These are phyloP conservation scores for Stephania cephalantha DNA, from an alignment of 164 flowering plant species.

Conservation along the genomic window DNA sequence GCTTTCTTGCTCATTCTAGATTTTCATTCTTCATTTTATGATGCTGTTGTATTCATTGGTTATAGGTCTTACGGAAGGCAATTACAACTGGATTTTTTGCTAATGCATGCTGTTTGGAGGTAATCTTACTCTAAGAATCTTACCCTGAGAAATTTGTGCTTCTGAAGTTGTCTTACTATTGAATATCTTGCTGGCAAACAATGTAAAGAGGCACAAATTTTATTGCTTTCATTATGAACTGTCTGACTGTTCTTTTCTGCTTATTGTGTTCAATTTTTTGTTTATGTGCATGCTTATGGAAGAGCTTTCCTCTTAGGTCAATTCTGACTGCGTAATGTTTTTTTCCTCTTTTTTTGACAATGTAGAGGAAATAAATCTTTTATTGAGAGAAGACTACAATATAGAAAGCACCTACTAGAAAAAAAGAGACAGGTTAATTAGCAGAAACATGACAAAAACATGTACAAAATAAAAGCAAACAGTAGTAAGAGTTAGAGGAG, in stretches of 20 bases:
- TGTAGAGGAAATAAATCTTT: too few relatives aligned
- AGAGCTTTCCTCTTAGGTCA: too few relatives aligned
- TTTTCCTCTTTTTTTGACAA: too few relatives aligned
- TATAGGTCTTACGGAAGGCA: slow-evolving; percentile 81
- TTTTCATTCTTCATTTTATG: background rate
- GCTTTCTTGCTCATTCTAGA: background rate
- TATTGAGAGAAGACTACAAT: too few relatives aligned
- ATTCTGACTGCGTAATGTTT: too few relatives aligned
- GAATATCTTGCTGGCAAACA: background rate
- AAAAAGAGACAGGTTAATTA: too few relatives aligned
- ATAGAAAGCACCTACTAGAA: too few relatives aligned
- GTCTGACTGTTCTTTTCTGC: background rate
- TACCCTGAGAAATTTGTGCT: background rate
- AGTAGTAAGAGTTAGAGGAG: too few relatives aligned
- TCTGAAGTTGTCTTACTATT: background rate
- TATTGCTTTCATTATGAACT: background rate
- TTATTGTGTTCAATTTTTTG: too few relatives aligned
- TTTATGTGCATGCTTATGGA: too few relatives aligned
- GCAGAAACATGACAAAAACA: too few relatives aligned
- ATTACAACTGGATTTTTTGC: slow-evolving; percentile 94
- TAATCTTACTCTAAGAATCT: slow-evolving; percentile 21
- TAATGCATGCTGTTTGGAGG: slow-evolving; percentile 89
- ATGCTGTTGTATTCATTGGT: background rate
- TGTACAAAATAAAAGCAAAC: too few relatives aligned
- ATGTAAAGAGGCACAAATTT: background rate